Conservation (phyloP, 208 protist genomes). For the Crithidia brevicula region DNA sequence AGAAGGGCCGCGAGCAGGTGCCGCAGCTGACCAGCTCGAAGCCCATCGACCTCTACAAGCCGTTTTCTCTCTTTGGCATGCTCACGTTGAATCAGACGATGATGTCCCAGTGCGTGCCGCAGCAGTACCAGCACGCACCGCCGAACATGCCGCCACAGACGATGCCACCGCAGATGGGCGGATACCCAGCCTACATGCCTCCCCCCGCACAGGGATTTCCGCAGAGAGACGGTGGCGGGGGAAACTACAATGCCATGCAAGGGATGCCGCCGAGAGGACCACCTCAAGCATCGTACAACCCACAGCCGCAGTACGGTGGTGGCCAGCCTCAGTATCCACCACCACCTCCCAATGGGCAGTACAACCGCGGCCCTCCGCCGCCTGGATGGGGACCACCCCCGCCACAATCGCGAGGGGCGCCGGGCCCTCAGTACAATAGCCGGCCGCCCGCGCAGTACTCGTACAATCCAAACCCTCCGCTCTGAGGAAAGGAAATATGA, state of each 20-base stretch:
- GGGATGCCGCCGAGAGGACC: constrained; percentile 7
- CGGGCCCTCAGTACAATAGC: not conserved
- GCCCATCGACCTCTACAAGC: constrained; percentile 88
- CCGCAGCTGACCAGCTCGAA: constrained; percentile 92
- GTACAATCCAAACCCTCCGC: constrained; percentile 3
- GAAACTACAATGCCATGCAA: constrained; percentile 9
- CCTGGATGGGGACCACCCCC: constrained; percentile 3
- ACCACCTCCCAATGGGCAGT: constrained; percentile 4
- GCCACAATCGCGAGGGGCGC: not conserved
- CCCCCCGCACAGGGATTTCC: constrained; percentile 23
- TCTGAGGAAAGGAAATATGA: not conserved
- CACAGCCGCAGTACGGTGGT: constrained; percentile 23
- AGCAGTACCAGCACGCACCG: constrained; percentile 52
- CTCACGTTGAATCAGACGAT: constrained; percentile 64
- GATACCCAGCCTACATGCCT: constrained; percentile 21
- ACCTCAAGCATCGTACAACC: constrained; percentile 21
- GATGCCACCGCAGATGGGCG: constrained; percentile 16
- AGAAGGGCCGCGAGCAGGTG: constrained; percentile 81
- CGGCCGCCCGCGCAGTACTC: constrained; percentile 22
- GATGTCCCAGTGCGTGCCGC: constrained; percentile 64
- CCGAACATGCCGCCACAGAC: constrained; percentile 32
- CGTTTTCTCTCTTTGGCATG: constrained; percentile 88
- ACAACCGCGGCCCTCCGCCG: constrained; percentile 13
- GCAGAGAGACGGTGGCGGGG: not conserved
- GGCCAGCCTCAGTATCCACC: constrained; percentile 11